Conservation (phyloP, 371 early-diverging fungal species). For the Mortierella sp. region DNA sequence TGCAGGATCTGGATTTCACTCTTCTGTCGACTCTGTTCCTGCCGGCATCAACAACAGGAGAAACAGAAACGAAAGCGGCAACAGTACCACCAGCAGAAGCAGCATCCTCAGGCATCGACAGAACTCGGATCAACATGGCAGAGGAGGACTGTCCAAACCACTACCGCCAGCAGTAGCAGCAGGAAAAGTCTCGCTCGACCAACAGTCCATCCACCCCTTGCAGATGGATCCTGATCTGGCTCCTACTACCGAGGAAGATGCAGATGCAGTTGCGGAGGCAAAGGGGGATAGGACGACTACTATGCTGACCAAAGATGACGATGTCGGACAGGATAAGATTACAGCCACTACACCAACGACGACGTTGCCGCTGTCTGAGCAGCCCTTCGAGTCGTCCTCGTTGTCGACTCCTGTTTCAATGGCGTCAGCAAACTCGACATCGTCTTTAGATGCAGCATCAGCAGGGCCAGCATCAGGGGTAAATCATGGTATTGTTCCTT, state of each 20-base stretch:
- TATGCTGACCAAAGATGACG: not conserved
- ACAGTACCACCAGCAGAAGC: not conserved
- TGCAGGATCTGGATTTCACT: not conserved
- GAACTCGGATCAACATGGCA: slow-evolving; percentile 18
- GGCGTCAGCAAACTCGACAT: not conserved
- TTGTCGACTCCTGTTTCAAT: slow-evolving; percentile 1
- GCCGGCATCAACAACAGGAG: not conserved
- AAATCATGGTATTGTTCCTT: not conserved
- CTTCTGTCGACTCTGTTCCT: not conserved
- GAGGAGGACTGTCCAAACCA: not conserved
- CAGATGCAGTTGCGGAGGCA: not conserved
- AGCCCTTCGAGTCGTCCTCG: not conserved
- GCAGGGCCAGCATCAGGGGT: not conserved
- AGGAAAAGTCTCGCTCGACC: slow-evolving; percentile 25
- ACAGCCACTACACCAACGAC: not conserved
- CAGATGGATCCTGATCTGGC: slow-evolving; percentile 30
- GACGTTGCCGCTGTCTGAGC: not conserved
- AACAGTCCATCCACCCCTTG: slow-evolving; percentile 46
- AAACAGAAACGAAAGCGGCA: not conserved
- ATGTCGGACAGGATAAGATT: not conserved
- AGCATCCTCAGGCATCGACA: not conserved
- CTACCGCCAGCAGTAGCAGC: not conserved
- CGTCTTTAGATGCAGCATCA: not conserved
- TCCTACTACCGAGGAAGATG: not conserved
- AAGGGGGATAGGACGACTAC: not conserved